These are phyloP conservation scores for Ascobolus immersus DNA, from an alignment of 495 filamentous ascomycete genomes.

Conservation along the genomic window DNA sequence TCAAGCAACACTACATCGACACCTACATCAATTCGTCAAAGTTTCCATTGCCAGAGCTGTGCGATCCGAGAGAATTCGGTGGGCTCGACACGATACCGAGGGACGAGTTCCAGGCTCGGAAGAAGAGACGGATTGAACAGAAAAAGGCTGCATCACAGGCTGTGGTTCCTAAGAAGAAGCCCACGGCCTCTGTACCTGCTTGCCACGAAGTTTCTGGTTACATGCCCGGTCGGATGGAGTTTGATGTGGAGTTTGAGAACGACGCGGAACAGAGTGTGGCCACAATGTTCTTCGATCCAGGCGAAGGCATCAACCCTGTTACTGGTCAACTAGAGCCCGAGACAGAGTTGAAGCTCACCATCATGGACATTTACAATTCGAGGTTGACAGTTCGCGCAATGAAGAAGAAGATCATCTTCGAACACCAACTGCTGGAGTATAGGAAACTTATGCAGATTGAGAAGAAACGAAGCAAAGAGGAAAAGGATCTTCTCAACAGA, in stretches of 20 bases:
- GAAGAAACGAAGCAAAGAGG: conserved; percentile 90
- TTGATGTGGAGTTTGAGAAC: conserved; percentile 92
- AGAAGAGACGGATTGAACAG: conserved; percentile 85
- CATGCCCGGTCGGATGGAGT: conserved; percentile 94
- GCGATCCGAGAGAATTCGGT: conserved; percentile 53
- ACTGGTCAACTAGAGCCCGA: conserved; percentile 76
- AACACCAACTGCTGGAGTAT: conserved; percentile 81
- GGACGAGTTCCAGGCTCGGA: conserved; percentile 77
- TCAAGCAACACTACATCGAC: conserved; percentile 70
- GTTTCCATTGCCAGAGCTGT: conserved; percentile 67
- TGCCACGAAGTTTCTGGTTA: conserved; percentile 97
- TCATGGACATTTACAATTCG: conserved; percentile 96
- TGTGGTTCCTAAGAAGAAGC: conserved; percentile 76
- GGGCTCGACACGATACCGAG: conserved; percentile 53
- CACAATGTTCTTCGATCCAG: conserved; percentile 91
- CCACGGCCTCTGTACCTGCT: conserved; percentile 72
- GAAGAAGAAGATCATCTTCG: conserved; percentile 86
- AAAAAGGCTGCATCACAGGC: conserved; percentile 72
- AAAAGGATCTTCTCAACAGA: conserved; percentile 68
- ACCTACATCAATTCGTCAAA: conserved; percentile 58
- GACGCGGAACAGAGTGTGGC: conserved; percentile 96
- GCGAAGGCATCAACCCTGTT: conserved; percentile 60
- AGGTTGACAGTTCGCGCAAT: conserved; percentile 78
- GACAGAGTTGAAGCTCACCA: conserved; percentile 87
- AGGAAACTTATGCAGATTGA: conserved; percentile 62